Evolutionary conservation across 2,329 filamentous ascomycete species (phyloP).

Genomic region (Neofusicoccum umdonicola): DNA sequence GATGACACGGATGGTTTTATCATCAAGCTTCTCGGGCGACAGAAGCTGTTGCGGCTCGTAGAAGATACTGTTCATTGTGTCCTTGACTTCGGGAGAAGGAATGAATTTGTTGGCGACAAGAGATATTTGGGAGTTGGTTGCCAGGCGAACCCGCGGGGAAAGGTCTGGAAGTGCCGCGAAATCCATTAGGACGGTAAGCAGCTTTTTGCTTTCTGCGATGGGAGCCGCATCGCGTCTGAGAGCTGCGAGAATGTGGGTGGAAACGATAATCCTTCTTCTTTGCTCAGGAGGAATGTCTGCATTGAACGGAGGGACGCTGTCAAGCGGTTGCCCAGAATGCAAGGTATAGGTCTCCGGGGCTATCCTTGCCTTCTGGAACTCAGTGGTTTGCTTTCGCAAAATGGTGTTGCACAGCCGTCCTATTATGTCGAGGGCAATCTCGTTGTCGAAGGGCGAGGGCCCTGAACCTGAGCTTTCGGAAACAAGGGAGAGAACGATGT

Average conservation of each 20-base stretch:
- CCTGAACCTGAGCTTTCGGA: slow-evolving; percentile 35
- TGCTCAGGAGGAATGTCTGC: slow-evolving; percentile 30
- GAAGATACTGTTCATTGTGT: slow-evolving; percentile 40
- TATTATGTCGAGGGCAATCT: slow-evolving; percentile 57
- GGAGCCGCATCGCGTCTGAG: slow-evolving; percentile 36
- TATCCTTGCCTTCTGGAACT: slow-evolving; percentile 52
- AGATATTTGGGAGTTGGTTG: slow-evolving; percentile 43
- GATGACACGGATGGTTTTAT: slow-evolving; percentile 51
- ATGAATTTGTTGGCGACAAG: slow-evolving; percentile 51
- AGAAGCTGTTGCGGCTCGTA: slow-evolving; percentile 31
- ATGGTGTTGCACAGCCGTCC: slow-evolving; percentile 62
- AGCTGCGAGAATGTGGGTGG: slow-evolving; percentile 57
- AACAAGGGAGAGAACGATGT: slow-evolving; percentile 45
- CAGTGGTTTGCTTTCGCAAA: slow-evolving; percentile 51
- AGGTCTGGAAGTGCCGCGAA: slow-evolving; percentile 33
- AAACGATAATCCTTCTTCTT: slow-evolving; percentile 53
- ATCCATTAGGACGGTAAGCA: slow-evolving; percentile 38
- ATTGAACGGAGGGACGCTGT: slow-evolving; percentile 33
- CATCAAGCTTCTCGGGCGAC: slow-evolving; percentile 30
- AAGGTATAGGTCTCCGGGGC: slow-evolving; percentile 55
- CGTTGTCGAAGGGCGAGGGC: slow-evolving; percentile 42
- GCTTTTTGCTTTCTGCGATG: slow-evolving; percentile 30
- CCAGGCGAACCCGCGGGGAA: slow-evolving; percentile 30
- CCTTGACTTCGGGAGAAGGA: slow-evolving; percentile 38
- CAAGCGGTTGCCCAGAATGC: slow-evolving; percentile 39